A percentile compares a stretch with the other conserved stretches of the same genome.
Conservation (phyloP, 2,329 filamentous ascomycete genomes). For the Trichophyton rubrum region DNA sequence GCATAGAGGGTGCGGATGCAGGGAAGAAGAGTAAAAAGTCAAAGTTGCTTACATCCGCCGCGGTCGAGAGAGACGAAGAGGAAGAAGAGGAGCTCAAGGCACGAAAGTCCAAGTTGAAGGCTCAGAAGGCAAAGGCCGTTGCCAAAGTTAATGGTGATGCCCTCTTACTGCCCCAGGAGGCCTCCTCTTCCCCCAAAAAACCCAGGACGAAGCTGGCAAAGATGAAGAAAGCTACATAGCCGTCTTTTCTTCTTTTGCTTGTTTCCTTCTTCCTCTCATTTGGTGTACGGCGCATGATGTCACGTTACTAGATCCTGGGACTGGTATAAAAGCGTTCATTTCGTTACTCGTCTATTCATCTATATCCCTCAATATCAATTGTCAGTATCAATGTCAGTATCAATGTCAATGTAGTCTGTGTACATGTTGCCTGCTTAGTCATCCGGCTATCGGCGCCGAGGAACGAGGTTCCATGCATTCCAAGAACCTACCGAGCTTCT, state of each 20-base stretch:
- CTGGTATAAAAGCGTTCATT: not conserved
- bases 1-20: constrained; percentile 16
- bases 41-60: constrained; percentile 25
- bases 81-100: constrained; percentile 25
- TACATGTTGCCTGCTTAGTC: not conserved
- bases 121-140: constrained; percentile 35
- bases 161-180: not conserved
- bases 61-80: constrained; percentile 23
- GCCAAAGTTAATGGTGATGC: not conserved
- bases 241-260: not conserved
- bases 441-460: constrained; percentile 3
- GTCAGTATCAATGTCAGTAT: not conserved
- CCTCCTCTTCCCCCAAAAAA: not conserved
- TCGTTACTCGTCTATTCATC: not conserved
- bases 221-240: not conserved
- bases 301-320: not conserved
- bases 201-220: not conserved
- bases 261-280: not conserved
- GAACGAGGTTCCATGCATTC: not conserved
- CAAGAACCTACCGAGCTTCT: not conserved
- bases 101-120: constrained; percentile 38
- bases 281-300: not conserved
- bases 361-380: not conserved
- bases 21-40: constrained; percentile 12
- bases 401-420: not conserved